Evolutionary conservation across 768 basidiomycete genomes (phyloP).

Genomic region (Agrocybe praecox): DNA sequence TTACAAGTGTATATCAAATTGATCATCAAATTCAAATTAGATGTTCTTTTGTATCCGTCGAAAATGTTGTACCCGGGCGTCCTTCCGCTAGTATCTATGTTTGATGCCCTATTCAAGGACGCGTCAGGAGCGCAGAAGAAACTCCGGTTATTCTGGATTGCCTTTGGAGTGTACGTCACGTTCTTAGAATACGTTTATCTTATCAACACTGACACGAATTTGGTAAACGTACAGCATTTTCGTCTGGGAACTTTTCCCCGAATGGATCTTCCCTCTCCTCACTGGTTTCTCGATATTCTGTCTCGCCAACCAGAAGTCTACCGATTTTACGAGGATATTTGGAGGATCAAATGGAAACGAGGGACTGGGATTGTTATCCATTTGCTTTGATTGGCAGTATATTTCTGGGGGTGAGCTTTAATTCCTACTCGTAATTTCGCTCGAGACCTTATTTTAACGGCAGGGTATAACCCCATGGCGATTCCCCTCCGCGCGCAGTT

Average conservation of each 20-base stretch:
- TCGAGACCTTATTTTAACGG: not conserved
- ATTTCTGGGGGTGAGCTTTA: conserved; percentile 39
- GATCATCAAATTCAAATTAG: conserved; percentile 19
- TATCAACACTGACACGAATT: conserved; percentile 10
- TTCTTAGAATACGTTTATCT: not conserved
- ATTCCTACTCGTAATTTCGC: not conserved
- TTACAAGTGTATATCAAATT: not conserved
- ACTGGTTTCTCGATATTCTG: conserved; percentile 62
- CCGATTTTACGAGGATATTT: conserved; percentile 57
- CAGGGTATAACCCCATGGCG: conserved; percentile 46
- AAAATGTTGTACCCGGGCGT: conserved; percentile 53
- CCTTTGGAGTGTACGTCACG: conserved; percentile 35
- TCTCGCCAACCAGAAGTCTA: conserved; percentile 47
- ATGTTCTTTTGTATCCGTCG: conserved; percentile 51
- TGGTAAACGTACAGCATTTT: conserved; percentile 36
- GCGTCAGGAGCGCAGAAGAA: conserved; percentile 38
- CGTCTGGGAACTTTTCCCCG: conserved; percentile 50
- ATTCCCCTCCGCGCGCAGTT: conserved; percentile 56
- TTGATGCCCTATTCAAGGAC: conserved; percentile 49
- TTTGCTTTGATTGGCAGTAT: conserved; percentile 69
- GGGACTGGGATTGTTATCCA: conserved; percentile 57
- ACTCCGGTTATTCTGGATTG: conserved; percentile 53
- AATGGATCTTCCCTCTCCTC: conserved; percentile 63
- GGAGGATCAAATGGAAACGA: conserved; percentile 70
- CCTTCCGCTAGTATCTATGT: conserved; percentile 50